These are phyloP conservation scores for Petunia axillaris DNA, from an alignment of 257 asterid genomes.

Conservation along the genomic window DNA sequence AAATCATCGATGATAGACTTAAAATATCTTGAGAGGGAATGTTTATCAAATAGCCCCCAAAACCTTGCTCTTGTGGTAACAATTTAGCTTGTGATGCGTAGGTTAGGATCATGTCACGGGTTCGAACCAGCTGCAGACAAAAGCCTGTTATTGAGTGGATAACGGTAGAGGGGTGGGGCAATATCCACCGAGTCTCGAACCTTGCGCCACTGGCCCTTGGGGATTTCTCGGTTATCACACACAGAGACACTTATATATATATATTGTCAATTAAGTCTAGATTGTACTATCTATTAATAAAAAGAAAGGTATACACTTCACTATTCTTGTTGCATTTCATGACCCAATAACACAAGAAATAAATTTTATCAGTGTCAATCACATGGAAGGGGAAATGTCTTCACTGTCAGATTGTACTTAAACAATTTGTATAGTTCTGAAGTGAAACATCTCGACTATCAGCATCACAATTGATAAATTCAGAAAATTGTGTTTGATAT, in stretches of 20 bases:
- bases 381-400: constrained; percentile 1
- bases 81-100: too few species aligned
- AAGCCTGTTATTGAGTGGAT: too few species aligned
- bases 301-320: background rate
- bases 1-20: background rate
- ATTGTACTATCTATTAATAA: background rate
- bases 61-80: too few species aligned
- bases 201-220: too few species aligned
- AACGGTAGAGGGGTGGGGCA: too few species aligned
- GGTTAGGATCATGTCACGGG: too few species aligned
- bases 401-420: background rate
- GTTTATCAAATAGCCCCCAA: background rate
- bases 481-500: background rate
- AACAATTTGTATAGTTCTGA: background rate
- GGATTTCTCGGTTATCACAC: too few species aligned
- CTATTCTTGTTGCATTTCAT: background rate
- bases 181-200: too few species aligned
- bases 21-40: background rate
- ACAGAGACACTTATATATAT: too few species aligned
- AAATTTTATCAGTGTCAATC: background rate
- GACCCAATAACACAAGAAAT: background rate
- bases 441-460: background rate
- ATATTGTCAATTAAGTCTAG: background rate
- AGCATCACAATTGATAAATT: background rate
- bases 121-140: too few species aligned